Conservation (phyloP, 2,329 filamentous ascomycete species). For the Triangularia verruculosa region DNA sequence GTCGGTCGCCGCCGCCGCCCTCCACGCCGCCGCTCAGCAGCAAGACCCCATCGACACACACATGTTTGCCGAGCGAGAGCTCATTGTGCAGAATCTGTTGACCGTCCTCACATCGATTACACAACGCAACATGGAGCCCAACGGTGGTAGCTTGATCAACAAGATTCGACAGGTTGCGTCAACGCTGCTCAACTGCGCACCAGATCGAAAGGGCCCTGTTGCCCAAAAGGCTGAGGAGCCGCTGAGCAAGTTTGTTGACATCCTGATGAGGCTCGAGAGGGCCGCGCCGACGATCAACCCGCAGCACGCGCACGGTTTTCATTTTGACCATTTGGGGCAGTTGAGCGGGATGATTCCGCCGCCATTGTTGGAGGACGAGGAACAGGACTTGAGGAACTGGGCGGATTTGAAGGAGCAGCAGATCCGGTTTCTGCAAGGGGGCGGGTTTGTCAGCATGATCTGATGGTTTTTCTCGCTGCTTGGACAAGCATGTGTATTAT, state of each 20-base stretch:
- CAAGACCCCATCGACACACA: slow-evolving; percentile 52
- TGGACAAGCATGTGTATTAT: too few species aligned
- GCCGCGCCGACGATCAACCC: slow-evolving; percentile 40
- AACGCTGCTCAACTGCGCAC: slow-evolving; percentile 64
- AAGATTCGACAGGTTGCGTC: slow-evolving; percentile 84
- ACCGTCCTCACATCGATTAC: slow-evolving; percentile 73
- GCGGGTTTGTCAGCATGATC: slow-evolving; percentile 29
- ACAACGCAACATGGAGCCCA: slow-evolving; percentile 80
- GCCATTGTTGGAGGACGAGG: slow-evolving; percentile 56
- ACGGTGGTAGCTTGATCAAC: slow-evolving; percentile 63
- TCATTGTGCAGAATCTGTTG: slow-evolving; percentile 75
- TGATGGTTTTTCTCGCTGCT: slow-evolving; percentile 1
- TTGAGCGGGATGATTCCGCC: not conserved
- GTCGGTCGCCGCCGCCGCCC: slow-evolving; percentile 36
- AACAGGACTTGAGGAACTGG: slow-evolving; percentile 74
- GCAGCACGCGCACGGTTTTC: not conserved
- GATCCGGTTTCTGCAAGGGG: slow-evolving; percentile 44
- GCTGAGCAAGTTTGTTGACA: slow-evolving; percentile 68
- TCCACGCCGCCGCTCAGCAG: slow-evolving; percentile 43
- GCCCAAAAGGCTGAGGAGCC: slow-evolving; percentile 65
- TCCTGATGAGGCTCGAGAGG: slow-evolving; percentile 71
- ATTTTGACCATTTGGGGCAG: not conserved
- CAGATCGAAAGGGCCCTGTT: slow-evolving; percentile 51
- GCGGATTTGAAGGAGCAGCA: slow-evolving; percentile 77
- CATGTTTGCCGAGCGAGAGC: slow-evolving; percentile 73